Evolutionary conservation across 2,329 filamentous ascomycete genomes (phyloP), one percentile per base, ranked within the genome.

Genomic region (Aspergillus tamarii): DNA sequence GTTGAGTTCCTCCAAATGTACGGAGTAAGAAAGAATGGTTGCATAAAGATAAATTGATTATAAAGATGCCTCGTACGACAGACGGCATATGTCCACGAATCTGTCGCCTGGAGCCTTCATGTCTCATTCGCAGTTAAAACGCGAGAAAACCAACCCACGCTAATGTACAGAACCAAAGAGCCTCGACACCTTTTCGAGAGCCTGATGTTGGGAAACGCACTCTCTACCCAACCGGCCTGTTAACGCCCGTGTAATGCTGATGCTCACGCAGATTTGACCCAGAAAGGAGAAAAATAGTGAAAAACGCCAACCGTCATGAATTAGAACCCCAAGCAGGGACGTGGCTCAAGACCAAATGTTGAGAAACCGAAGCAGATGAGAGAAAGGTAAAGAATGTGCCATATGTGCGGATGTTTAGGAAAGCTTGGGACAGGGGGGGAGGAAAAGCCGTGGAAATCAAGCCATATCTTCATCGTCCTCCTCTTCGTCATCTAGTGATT

Each of bases 401-500:
- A 60, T 67, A 61, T 65, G 62, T 64, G 43, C 60, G 50, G 55
- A 61, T 28, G 53, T 57, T 66, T 57, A 62, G 54, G 59, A 55
- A 65, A 65, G 62, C 43, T 59, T 58, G 66, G 45, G 67, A 53
- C 65, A 65, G 60, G 57, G 54, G 55, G 45, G 39, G 43, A 45
- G 23, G 55, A 7, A 59, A 8, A 39, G 57, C 7, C 14, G n/a
- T 36, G 7, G 14, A 50, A 52, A 64, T 78, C 65, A 82, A 63
- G 80, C 78, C 72, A 83, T 83, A 64, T 83, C 81, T 50, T 84
- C 83, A 65, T 82, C 81, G 59, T 91, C 88, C 62, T 89, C 86
- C 63, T 91, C 88, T 19, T 84, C 84, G 26, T 87, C 85, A 64
- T 96, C 93, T 63, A 98, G 86, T 71, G 89, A 90, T 82, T 98